Percentiles rank a stretch among this genome's conserved stretches.
phyloP scores from a whole-genome alignment of 306 rosid species.

The Corylus avellana region DNA sequence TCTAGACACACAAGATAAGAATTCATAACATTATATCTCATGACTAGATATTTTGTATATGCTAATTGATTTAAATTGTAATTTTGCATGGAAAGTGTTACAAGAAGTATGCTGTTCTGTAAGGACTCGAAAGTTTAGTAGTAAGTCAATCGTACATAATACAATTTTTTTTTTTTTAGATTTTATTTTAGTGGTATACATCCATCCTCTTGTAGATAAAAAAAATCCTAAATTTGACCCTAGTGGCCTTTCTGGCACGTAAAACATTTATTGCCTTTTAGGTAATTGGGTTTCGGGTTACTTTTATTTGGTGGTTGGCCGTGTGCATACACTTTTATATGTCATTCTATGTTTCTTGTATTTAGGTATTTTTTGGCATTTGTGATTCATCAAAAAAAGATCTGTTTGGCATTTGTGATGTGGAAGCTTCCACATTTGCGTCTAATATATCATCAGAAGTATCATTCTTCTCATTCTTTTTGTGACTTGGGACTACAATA shows the following conservation, averaged over 20 bases:
- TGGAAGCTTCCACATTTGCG: conserved; percentile 1
- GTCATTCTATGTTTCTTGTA: background rate
- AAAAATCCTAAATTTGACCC: background rate
- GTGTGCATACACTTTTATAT: background rate
- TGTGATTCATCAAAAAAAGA: too few relatives aligned
- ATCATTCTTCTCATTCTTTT: background rate
- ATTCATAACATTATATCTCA: background rate
- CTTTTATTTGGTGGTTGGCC: background rate
- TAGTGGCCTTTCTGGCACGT: background rate
- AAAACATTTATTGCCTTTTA: background rate
- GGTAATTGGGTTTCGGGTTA: background rate
- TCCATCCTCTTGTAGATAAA: background rate
- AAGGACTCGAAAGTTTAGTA: background rate
- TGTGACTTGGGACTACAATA: background rate
- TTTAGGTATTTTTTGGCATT: conserved; percentile 2
- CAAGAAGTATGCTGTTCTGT: background rate
- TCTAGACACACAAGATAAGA: background rate
- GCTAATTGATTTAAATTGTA: background rate
- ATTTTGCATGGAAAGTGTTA: background rate
- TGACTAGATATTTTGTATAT: background rate
- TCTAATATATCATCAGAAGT: background rate
- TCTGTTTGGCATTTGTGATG: background rate
- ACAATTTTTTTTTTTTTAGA: background rate
- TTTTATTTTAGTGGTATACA: background rate
- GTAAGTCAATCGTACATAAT: background rate